phyloP scores from a whole-genome alignment of 495 filamentous ascomycete species.

The Copromyces sp. region DNA sequence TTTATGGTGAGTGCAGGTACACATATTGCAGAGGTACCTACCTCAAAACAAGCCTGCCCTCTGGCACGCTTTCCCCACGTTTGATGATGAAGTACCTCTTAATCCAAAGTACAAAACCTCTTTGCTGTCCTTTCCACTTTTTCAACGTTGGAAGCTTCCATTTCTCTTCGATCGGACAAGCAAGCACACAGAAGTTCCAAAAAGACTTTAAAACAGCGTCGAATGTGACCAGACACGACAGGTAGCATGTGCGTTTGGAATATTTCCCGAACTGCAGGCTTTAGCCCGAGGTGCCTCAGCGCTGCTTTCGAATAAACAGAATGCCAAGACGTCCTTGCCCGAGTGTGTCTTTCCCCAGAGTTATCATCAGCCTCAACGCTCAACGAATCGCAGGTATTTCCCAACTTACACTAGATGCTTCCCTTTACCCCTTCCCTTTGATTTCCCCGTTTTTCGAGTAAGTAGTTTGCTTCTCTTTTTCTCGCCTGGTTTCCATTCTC shows the following conservation, averaged over 20 bases:
- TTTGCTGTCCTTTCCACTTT: neutral
- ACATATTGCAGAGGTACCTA: neutral
- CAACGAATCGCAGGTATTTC: neutral
- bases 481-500: neutral
- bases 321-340: neutral
- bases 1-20: neutral
- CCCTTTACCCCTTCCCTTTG: neutral
- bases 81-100: neutral
- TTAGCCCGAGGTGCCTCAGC: neutral
- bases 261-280: neutral
- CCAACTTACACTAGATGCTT: neutral
- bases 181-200: neutral
- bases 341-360: neutral
- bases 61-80: fast-evolving
- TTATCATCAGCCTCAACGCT: neutral
- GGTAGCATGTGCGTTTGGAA: neutral
- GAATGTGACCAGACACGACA: neutral
- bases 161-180: neutral
- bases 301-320: neutral
- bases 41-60: neutral
- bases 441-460: neutral
- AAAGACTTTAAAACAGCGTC: neutral
- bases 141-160: neutral
- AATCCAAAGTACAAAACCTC: neutral
- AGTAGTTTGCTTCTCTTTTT: neutral